These are phyloP conservation scores for Acer yangbiense DNA, from an alignment of 345 rosid genomes.

Conservation along the genomic window DNA sequence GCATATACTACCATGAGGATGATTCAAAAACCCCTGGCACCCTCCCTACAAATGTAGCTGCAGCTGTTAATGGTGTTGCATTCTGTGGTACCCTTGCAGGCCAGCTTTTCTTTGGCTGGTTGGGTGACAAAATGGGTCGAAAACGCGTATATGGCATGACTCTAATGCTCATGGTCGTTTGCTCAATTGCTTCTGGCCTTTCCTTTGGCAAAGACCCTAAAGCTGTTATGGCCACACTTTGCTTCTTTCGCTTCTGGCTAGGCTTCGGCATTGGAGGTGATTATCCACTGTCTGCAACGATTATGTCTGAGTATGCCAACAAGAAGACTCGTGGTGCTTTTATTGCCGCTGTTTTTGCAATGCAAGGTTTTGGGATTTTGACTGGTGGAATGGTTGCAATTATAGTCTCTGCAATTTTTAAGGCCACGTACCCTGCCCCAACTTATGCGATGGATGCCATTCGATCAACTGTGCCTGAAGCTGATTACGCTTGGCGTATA, in stretches of 20 bases:
- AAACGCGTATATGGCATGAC: constrained; percentile 72
- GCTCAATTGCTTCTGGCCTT: constrained; percentile 65
- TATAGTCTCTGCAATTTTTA: constrained; percentile 38
- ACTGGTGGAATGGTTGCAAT: constrained; percentile 58
- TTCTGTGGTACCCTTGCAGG: constrained; percentile 72
- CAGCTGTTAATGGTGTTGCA: constrained; percentile 80
- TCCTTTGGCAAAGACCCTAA: constrained; percentile 49
- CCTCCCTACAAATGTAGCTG: constrained; percentile 53
- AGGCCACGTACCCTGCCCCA: constrained; percentile 41
- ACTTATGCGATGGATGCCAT: constrained; percentile 36
- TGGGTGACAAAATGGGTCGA: constrained; percentile 77
- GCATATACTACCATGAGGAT: constrained; percentile 55
- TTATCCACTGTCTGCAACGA: constrained; percentile 84
- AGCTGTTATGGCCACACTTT: constrained; percentile 59
- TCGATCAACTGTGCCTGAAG: constrained; percentile 57
- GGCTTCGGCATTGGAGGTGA: constrained; percentile 90
- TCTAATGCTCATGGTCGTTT: constrained; percentile 60
- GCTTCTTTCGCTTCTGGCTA: constrained; percentile 90
- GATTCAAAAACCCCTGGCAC: constrained; percentile 57
- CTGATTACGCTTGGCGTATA: constrained; percentile 70
- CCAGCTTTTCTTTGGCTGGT: constrained; percentile 84
- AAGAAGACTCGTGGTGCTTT: constrained; percentile 75
- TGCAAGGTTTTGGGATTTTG: constrained; percentile 85
- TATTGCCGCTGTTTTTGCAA: constrained; percentile 72
- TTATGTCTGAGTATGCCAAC: constrained; percentile 85